These are phyloP conservation scores for Dothistroma septosporum DNA, from an alignment of 2,329 filamentous ascomycete species.

Conservation along the genomic window DNA sequence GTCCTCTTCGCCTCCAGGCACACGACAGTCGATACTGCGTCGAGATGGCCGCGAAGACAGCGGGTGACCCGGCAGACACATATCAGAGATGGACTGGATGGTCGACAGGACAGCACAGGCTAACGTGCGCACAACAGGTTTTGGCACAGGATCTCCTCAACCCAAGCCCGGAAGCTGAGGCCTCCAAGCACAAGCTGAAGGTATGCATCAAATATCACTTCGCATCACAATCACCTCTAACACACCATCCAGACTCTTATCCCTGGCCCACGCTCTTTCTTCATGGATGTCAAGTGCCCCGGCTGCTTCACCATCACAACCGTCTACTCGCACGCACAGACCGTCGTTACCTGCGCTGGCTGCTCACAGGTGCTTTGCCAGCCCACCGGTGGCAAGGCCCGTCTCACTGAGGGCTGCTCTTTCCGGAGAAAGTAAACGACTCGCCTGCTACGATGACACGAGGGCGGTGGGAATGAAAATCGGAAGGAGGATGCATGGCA, in stretches of 20 bases:
- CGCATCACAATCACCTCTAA: slow-evolving; percentile 2
- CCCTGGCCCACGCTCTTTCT: slow-evolving; percentile 95
- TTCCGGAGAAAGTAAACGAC: slow-evolving; percentile 97
- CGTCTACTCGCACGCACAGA: slow-evolving; percentile 99
- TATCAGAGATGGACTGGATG: neutral
- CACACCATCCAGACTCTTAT: slow-evolving; percentile 58
- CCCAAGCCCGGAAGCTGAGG: slow-evolving; percentile 95
- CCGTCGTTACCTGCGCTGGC: slow-evolving; percentile 98
- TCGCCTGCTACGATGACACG: slow-evolving; percentile 26
- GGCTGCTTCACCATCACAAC: slow-evolving; percentile 99
- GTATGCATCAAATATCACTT: slow-evolving; percentile 49
- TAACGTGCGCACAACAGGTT: slow-evolving; percentile 61
- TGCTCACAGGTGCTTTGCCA: slow-evolving; percentile 99
- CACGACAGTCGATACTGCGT: slow-evolving; percentile 22
- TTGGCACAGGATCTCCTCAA: slow-evolving; percentile 99
- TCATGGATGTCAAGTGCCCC: slow-evolving; percentile 99
- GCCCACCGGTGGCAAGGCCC: slow-evolving; percentile 97
- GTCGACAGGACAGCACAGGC: slow-evolving; percentile 13
- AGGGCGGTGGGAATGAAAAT: slow-evolving; percentile 15
- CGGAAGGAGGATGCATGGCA: neutral
- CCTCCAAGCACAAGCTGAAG: slow-evolving; percentile 99
- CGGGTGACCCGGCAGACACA: slow-evolving; percentile 2
- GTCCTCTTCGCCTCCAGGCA: slow-evolving; percentile 18
- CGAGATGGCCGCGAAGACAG: slow-evolving; percentile 5
- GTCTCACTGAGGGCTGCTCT: slow-evolving; percentile 99